phyloP scores from a whole-genome alignment of 2,329 filamentous ascomycete genomes.

The Xylariaceae sp. region DNA sequence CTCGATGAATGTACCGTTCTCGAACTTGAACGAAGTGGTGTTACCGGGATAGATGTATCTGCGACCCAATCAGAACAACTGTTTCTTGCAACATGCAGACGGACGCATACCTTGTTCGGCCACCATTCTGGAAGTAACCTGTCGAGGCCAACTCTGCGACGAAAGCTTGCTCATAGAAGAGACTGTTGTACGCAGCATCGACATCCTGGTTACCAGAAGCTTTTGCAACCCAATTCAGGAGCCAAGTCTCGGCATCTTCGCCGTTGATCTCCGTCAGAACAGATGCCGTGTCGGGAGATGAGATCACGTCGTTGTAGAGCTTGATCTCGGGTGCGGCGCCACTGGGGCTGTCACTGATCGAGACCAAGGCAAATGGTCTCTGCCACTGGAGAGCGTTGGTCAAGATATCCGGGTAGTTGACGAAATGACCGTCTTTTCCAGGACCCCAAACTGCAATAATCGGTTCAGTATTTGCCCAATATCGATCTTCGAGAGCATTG shows the following conservation, averaged over 20 bases:
- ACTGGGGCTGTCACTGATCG: slow-evolving; percentile 27
- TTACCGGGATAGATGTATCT: slow-evolving; percentile 37
- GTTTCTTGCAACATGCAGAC: not conserved
- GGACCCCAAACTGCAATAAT: slow-evolving; percentile 28
- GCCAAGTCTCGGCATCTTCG: slow-evolving; percentile 25
- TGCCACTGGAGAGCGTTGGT: slow-evolving; percentile 35
- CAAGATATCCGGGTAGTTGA: slow-evolving; percentile 38
- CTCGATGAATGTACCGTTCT: slow-evolving; percentile 34
- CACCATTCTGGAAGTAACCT: slow-evolving; percentile 36
- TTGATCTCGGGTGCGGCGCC: slow-evolving; percentile 29
- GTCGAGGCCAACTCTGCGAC: slow-evolving; percentile 27
- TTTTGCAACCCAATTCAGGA: slow-evolving; percentile 29
- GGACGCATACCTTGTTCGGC: slow-evolving; percentile 26
- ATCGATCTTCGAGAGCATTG: no score
- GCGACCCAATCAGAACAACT: not conserved
- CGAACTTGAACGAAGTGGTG: slow-evolving; percentile 37
- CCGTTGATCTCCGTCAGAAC: slow-evolving; percentile 29
- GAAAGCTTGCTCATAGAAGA: slow-evolving; percentile 36
- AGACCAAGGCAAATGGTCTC: slow-evolving; percentile 27
- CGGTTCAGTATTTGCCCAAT: no score
- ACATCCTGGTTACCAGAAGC: slow-evolving; percentile 35
- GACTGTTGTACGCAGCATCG: slow-evolving; percentile 39
- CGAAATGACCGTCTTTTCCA: slow-evolving; percentile 40
- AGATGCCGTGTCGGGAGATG: slow-evolving; percentile 27
- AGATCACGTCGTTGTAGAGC: slow-evolving; percentile 32